Evolutionary conservation across 2,329 filamentous ascomycete species (phyloP).

Genomic region (Fonsecaea multimorphosa): DNA sequence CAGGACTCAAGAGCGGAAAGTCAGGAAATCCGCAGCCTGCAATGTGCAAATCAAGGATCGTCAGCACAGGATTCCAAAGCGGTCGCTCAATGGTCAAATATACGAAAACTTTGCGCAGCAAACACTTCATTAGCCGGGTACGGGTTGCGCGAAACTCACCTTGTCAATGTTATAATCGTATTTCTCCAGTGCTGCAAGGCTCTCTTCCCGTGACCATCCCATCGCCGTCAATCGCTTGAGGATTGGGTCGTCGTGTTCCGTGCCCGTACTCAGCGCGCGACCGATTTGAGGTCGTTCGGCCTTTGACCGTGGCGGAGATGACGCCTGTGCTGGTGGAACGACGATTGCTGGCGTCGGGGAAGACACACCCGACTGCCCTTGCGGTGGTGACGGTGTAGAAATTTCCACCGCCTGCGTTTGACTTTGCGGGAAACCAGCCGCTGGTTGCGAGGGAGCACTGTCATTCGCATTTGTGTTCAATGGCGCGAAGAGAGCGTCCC

Average conservation of each 20-base stretch:
- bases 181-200: constrained; percentile 83
- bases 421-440: constrained; percentile 1
- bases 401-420: constrained; percentile 10
- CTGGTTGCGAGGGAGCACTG: constrained; percentile 39
- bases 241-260: constrained; percentile 88
- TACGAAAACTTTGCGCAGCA: not conserved
- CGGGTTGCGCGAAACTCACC: constrained; percentile 61
- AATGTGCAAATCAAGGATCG: constrained; percentile 7
- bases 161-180: constrained; percentile 96
- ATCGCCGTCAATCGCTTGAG: constrained; percentile 87
- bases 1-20: constrained; percentile 33
- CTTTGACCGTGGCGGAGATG: constrained; percentile 17
- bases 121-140: not conserved
- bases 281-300: constrained; percentile 39
- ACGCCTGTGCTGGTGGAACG: constrained; percentile 11
- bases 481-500: constrained; percentile 87
- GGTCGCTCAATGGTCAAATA: not conserved
- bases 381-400: not conserved
- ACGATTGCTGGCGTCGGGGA: constrained; percentile 9
- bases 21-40: constrained; percentile 43
- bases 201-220: constrained; percentile 79
- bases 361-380: constrained; percentile 1
- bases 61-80: not conserved
- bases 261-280: constrained; percentile 71
- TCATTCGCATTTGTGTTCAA: constrained; percentile 26